These are phyloP conservation scores for Mitragyna speciosa DNA, from an alignment of 257 asterid species.

Conservation along the genomic window DNA sequence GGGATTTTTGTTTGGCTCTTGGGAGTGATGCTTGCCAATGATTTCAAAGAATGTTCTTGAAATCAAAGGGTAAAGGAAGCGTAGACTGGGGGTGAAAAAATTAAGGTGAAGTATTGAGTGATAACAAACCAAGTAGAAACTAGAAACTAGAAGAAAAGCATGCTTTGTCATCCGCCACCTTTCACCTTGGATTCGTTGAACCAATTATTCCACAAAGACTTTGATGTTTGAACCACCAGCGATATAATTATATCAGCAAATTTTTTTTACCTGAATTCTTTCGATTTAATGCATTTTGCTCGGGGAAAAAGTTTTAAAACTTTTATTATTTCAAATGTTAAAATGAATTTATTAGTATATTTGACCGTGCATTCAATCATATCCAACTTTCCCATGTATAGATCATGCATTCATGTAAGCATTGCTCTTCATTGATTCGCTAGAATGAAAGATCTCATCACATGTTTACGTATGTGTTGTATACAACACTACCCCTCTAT, in stretches of 20 bases:
- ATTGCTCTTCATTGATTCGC: background rate
- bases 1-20: too few relatives aligned
- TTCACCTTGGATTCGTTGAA: background rate
- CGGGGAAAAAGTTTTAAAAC: too few relatives aligned
- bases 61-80: background rate
- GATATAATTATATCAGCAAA: background rate
- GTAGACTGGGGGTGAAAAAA: too few relatives aligned
- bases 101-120: background rate
- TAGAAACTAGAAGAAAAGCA: background rate
- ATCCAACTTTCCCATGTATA: too few relatives aligned
- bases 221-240: background rate
- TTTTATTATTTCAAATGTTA: background rate
- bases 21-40: too few relatives aligned
- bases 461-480: background rate
- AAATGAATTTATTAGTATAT: background rate
- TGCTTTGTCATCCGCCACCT: background rate
- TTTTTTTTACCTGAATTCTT: background rate
- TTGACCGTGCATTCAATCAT: background rate
- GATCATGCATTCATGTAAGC: background rate
- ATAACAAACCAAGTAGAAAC: too few relatives aligned
- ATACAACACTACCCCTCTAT: background rate
- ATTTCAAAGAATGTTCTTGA: background rate
- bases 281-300: background rate
- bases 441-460: background rate
- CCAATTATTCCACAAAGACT: background rate